Conservation (phyloP, 208 protist species). For the Novymonas esmeraldas region DNA sequence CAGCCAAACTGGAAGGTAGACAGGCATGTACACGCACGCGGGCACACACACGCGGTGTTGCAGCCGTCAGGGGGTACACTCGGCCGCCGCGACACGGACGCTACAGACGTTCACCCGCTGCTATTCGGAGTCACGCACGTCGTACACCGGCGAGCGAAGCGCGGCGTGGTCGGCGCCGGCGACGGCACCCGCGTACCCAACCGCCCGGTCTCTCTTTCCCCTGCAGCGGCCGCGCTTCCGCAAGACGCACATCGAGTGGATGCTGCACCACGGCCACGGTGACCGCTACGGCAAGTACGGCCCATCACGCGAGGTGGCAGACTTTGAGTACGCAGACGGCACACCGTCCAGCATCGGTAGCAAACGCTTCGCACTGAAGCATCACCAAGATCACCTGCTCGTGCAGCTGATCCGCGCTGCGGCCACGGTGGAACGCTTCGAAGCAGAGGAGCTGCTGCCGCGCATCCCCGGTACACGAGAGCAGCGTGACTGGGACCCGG, state of each 20-base stretch:
- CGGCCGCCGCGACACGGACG: neutral
- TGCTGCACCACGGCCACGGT: slow-evolving; percentile 81
- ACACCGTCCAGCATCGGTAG: slow-evolving; percentile 70
- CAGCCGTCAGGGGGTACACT: neutral
- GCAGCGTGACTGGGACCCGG: slow-evolving; percentile 89
- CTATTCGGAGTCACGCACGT: slow-evolving; percentile 56
- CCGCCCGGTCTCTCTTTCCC: slow-evolving; percentile 49
- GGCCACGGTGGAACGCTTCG: slow-evolving; percentile 75
- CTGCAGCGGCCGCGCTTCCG: slow-evolving; percentile 59
- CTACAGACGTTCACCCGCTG: slow-evolving; percentile 8
- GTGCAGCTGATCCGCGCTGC: slow-evolving; percentile 88
- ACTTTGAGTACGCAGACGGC: slow-evolving; percentile 88
- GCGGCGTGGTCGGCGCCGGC: slow-evolving; percentile 42
- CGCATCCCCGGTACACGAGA: slow-evolving; percentile 77
- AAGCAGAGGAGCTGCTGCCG: slow-evolving; percentile 64
- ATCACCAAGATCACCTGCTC: slow-evolving; percentile 88
- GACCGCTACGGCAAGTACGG: slow-evolving; percentile 71
- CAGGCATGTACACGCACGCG: neutral
- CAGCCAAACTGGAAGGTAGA: too few species aligned
- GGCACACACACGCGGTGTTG: slow-evolving; percentile 1
- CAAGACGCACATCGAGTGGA: slow-evolving; percentile 90
- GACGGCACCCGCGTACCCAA: slow-evolving; percentile 50
- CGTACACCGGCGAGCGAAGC: slow-evolving; percentile 40
- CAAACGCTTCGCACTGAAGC: slow-evolving; percentile 79
- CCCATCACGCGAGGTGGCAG: slow-evolving; percentile 75